phyloP scores from a whole-genome alignment of 495 filamentous ascomycete species.

The Tetracladium marchalianum region DNA sequence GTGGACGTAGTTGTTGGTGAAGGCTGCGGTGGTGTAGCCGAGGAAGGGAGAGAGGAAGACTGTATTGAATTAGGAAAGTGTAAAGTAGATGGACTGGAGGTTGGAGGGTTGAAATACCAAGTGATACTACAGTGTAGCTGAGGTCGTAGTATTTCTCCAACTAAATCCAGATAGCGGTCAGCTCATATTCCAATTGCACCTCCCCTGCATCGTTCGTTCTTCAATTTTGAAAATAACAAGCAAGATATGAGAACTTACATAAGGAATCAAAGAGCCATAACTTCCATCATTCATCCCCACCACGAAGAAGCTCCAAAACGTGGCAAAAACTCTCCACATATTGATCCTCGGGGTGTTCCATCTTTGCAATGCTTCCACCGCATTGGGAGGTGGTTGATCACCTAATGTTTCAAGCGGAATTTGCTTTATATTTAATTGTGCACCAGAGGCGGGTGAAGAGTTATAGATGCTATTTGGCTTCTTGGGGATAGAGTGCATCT shows the following conservation, averaged over 20 bases:
- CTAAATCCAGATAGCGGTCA: conserved; percentile 12
- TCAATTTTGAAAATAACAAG: too few relatives aligned
- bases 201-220: too few relatives aligned
- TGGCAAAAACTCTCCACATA: conserved; percentile 48
- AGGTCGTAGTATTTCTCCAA: conserved; percentile 57
- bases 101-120: conserved; percentile 21
- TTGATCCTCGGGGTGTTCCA: conserved; percentile 65
- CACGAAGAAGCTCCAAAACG: conserved; percentile 61
- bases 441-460: too few relatives aligned
- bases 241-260: conserved; percentile 19
- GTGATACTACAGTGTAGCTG: conserved; percentile 61
- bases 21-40: conserved; percentile 68
- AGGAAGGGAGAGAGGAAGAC: conserved; percentile 69
- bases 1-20: conserved; percentile 47
- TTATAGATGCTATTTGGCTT: too few relatives aligned
- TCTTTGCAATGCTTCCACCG: conserved; percentile 23
- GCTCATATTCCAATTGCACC: conserved; percentile 22
- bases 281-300: conserved; percentile 75
- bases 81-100: too few relatives aligned
- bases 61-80: too few relatives aligned
- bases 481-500: too few relatives aligned
- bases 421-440: too few relatives aligned
- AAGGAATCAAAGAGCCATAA: conserved; percentile 59
- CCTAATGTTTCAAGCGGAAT: too few relatives aligned
- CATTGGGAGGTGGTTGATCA: background rate